phyloP scores from a whole-genome alignment of 257 asterid genomes.

The Fraxinus anomala region DNA sequence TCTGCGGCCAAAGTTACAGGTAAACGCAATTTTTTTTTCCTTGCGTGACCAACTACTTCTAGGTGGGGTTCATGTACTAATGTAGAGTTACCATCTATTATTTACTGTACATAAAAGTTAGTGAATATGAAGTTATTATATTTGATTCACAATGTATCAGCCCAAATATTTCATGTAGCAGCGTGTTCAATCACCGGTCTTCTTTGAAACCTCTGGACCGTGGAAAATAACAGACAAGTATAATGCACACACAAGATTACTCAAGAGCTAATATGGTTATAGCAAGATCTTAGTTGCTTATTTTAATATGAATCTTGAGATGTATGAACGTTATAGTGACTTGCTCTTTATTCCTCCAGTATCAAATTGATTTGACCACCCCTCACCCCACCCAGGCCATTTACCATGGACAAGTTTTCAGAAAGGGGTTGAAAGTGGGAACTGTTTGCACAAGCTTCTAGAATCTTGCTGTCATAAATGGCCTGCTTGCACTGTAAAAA shows the following conservation, averaged over 20 bases:
- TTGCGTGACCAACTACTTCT: background rate
- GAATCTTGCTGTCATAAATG: background rate
- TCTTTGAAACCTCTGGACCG: no score
- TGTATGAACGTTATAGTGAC: no score
- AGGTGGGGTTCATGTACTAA: background rate
- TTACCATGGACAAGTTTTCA: background rate
- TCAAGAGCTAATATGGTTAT: no score
- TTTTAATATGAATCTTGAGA: no score
- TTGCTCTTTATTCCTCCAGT: no score
- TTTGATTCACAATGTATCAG: background rate
- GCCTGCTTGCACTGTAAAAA: background rate
- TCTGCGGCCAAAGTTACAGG: slow-evolving; percentile 99
- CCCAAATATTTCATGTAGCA: background rate
- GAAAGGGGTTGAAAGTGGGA: background rate
- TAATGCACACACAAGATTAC: no score
- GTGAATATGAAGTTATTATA: background rate
- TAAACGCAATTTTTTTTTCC: slow-evolving; percentile 3
- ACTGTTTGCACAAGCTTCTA: background rate
- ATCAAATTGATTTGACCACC: no score
- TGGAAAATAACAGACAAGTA: no score
- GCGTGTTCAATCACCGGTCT: background rate
- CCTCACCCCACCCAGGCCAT: no score
- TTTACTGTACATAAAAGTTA: background rate
- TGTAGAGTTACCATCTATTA: background rate
- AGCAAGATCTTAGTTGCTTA: no score